Base-by-base conservation (phyloP, 768 basidiomycete species). In the Psilocybe cubensis region DNA sequence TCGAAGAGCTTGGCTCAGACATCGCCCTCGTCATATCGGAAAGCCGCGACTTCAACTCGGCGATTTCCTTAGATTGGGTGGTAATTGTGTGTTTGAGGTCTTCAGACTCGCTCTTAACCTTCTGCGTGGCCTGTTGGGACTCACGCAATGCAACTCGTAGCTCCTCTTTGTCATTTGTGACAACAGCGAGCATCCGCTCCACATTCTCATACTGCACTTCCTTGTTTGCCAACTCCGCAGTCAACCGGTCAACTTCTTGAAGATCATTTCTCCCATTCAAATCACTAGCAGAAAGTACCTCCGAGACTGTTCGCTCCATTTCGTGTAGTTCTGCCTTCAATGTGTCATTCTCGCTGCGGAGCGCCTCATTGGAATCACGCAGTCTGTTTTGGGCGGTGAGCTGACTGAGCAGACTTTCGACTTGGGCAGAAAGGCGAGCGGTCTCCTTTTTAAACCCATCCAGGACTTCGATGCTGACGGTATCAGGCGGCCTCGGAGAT, bases 1-100 rank as follows among this genome's bases (percentile, higher is more conserved):
- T 62, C 28, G 61, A 51, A 8, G 67, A 58, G 12, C 57, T 59
- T 8, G 61, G 71, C 56, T 62, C 66, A 46, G 65, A 64, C 55
- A 78, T 69, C 6, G 69, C 61, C 21, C 63, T 69, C 54, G 66
- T 67, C 67, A 79, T 72, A 24, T 73, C 74, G 8, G 60, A 45
- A 1, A 74, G 58, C 12, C 76, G 68, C 12, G 57, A 63, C 17
- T 63, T 66, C 17, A 76, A 58, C 12, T 67, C 67, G 12, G 62
- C 52, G 18, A 74, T 74, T 52, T 76, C 72, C 45, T 61, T 47
- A 18, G 66, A 66, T 50, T 76, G 61, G 2, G 59, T 29, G 23
- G 63, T 61, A 14, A 72, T 57, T 20, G 62, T 62, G 40, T 56
- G 43, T 45, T 61, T 62, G 43, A 71, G 61, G 14, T 68, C 68